A percentile compares a stretch with the other conserved stretches of the same genome.
Evolutionary conservation across 352 stramenopile genomes (phyloP).

Genomic region (Globisporangium mamillatum): DNA sequence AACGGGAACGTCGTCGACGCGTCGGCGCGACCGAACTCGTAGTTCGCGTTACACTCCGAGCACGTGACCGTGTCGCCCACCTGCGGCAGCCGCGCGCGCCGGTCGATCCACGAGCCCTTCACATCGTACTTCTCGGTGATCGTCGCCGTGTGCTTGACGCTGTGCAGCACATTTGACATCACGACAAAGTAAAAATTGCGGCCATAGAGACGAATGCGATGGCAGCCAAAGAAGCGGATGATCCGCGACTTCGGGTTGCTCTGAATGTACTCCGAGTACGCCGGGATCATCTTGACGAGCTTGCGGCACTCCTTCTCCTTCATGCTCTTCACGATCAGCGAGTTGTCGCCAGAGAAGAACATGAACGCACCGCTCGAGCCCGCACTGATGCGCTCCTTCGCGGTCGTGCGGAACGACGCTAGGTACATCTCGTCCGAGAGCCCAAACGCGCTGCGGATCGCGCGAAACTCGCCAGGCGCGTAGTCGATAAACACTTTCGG

Average conservation of each 20-base stretch:
- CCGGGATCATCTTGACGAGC: slow-evolving; percentile 69
- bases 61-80: slow-evolving; percentile 57
- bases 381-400: slow-evolving; percentile 73
- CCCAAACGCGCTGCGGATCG: slow-evolving; percentile 56
- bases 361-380: slow-evolving; percentile 81
- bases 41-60: slow-evolving; percentile 60
- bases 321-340: slow-evolving; percentile 79
- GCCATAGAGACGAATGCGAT: slow-evolving; percentile 75
- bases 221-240: slow-evolving; percentile 85
- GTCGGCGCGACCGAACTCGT: slow-evolving; percentile 37
- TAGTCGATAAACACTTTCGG: slow-evolving; percentile 81
- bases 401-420: slow-evolving; percentile 67
- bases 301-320: slow-evolving; percentile 70
- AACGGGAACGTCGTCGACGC: slow-evolving; percentile 25
- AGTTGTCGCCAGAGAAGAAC: slow-evolving; percentile 77
- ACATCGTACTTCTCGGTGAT: slow-evolving; percentile 77
- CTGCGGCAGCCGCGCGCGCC: slow-evolving; percentile 44
- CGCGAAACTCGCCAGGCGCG: slow-evolving; percentile 58
- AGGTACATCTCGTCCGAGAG: slow-evolving; percentile 70
- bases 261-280: slow-evolving; percentile 64
- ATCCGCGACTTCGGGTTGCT: slow-evolving; percentile 61
- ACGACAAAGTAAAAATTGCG: slow-evolving; percentile 82
- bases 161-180: slow-evolving; percentile 80
- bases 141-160: slow-evolving; percentile 44
- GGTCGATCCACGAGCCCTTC: slow-evolving; percentile 75